Evolutionary conservation across 768 basidiomycete genomes (phyloP).

Genomic region (Collybia sordida): DNA sequence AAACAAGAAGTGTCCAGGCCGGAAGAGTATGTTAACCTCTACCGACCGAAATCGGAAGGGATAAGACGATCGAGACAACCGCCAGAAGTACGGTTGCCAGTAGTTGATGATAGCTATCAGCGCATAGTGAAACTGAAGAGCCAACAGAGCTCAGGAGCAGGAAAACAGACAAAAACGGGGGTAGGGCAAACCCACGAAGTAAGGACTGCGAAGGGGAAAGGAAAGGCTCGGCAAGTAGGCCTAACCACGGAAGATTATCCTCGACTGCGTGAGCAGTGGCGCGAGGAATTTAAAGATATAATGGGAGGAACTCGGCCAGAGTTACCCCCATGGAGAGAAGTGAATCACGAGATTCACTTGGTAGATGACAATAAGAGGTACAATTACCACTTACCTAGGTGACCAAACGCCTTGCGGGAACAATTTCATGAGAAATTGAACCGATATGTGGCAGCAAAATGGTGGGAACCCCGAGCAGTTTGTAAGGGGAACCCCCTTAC

Average conservation of each 20-base stretch:
- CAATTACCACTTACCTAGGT: constrained; percentile 27
- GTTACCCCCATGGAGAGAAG: constrained; percentile 30
- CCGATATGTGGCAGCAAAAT: constrained; percentile 26
- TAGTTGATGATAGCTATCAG: neutral
- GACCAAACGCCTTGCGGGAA: constrained; percentile 25
- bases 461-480: constrained; percentile 30
- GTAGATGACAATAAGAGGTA: constrained; percentile 31
- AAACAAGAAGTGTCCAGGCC: neutral
- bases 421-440: constrained; percentile 31
- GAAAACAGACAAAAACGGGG: neutral
- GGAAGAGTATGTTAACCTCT: neutral
- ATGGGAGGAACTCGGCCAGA: constrained; percentile 16
- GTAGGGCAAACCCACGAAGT: neutral
- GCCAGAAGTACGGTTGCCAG: neutral
- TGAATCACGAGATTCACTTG: constrained; percentile 38
- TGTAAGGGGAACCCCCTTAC: too few species aligned
- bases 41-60: neutral
- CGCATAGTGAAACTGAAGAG: neutral
- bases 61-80: neutral
- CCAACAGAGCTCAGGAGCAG: too few species aligned
- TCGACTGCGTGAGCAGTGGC: constrained; percentile 16
- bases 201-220: neutral
- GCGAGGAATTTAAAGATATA: constrained; percentile 19
- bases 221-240: neutral
- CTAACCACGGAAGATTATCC: constrained; percentile 13